Evolutionary conservation across 1,284 basidiomycete species (phyloP).

Genomic region (Cryptococcus amylolentus): DNA sequence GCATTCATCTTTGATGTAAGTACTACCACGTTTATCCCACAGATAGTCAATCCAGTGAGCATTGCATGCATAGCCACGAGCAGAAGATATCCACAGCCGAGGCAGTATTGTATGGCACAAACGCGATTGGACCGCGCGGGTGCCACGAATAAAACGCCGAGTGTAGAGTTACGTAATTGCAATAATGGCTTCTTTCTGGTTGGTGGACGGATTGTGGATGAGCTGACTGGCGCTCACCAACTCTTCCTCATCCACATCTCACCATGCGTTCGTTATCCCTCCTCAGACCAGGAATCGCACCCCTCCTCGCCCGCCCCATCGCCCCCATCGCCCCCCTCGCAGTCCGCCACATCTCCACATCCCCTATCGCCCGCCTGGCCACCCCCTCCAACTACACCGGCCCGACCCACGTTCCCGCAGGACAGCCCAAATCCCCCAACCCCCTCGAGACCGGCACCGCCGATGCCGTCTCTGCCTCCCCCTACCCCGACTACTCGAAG

Average conservation of each 20-base stretch:
- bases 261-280: not conserved
- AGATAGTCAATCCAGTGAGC: too few relatives aligned
- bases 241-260: not conserved
- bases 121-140: too few relatives aligned
- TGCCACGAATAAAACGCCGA: too few relatives aligned
- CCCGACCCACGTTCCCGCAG: constrained; percentile 23
- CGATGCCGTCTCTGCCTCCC: constrained; percentile 9
- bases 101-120: too few relatives aligned
- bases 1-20: too few relatives aligned
- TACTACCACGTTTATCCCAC: too few relatives aligned
- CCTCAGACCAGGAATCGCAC: not conserved
- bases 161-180: too few relatives aligned
- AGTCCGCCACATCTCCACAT: constrained; percentile 10
- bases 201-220: too few relatives aligned
- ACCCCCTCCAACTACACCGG: constrained; percentile 27
- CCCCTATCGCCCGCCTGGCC: constrained; percentile 22
- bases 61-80: too few relatives aligned
- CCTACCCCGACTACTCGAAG: constrained; percentile 48
- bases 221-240: not conserved
- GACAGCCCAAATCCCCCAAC: constrained; percentile 33
- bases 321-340: not conserved
- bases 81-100: too few relatives aligned
- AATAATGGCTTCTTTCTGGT: too few relatives aligned
- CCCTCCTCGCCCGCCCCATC: not conserved
- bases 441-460: constrained; percentile 20